These are phyloP conservation scores for Castanea crenata DNA, from an alignment of 306 rosid genomes.

Conservation along the genomic window DNA sequence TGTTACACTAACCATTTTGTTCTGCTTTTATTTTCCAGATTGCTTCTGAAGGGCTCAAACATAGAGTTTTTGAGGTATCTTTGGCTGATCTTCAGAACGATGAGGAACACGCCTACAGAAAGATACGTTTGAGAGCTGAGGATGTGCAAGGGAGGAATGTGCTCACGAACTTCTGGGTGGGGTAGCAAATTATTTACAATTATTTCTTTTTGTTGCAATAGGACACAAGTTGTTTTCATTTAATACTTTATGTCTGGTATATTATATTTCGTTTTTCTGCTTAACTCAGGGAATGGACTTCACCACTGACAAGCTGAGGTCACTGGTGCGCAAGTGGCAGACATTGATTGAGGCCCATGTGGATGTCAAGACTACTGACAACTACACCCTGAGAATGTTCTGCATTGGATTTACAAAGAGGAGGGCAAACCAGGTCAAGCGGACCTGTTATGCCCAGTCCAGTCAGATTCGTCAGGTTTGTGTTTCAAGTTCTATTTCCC, in stretches of 20 bases:
- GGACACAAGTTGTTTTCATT: not conserved
- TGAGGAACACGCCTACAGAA: conserved; percentile 43
- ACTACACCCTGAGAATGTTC: conserved; percentile 74
- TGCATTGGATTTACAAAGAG: conserved; percentile 91
- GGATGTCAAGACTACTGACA: conserved; percentile 90
- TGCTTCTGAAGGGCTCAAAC: conserved; percentile 48
- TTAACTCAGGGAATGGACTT: conserved; percentile 73
- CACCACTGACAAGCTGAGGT: conserved; percentile 85
- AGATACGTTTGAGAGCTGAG: conserved; percentile 42
- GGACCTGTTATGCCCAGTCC: conserved; percentile 90
- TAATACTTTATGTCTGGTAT: not conserved
- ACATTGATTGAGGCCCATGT: conserved; percentile 88
- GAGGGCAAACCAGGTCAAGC: conserved; percentile 77
- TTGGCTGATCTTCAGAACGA: conserved; percentile 45
- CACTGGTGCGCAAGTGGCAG: conserved; percentile 88
- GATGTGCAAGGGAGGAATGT: conserved; percentile 45
- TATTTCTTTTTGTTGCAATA: not conserved
- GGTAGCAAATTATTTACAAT: not conserved
- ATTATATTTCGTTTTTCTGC: not conserved
- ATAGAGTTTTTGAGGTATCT: conserved; percentile 43
- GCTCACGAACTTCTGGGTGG: conserved; percentile 44
- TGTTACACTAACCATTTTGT: not conserved
- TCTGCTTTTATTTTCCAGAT: conserved; percentile 18
- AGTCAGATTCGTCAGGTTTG: conserved; percentile 83
- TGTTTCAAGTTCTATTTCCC: not conserved